phyloP scores from a whole-genome alignment of 306 rosid species.

The Vicia faba region DNA sequence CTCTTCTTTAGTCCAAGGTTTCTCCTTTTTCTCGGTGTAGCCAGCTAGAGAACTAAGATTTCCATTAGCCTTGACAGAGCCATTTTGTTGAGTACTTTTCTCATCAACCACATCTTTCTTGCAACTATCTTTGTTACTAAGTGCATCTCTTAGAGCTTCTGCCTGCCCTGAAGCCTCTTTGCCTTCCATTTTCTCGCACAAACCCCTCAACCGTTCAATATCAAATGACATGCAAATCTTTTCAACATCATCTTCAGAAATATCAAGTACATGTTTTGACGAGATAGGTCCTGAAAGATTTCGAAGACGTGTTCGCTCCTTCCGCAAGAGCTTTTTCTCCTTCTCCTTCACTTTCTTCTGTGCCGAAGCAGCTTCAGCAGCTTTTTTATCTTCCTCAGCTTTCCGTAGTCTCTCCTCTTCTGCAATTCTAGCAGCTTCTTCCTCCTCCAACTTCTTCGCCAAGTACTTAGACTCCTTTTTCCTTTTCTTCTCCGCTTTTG shows the following conservation, averaged over 20 bases:
- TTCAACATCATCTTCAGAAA: constrained; percentile 76
- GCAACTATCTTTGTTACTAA: constrained; percentile 40
- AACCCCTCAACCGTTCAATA: constrained; percentile 61
- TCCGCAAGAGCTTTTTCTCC: constrained; percentile 94
- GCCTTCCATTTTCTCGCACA: constrained; percentile 77
- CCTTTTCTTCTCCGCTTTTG: constrained; percentile 86
- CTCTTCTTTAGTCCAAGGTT: constrained; percentile 93
- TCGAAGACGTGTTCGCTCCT: constrained; percentile 85
- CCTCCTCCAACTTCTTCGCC: constrained; percentile 88
- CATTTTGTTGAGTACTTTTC: constrained; percentile 55
- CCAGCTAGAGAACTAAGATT: constrained; percentile 33
- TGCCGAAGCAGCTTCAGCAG: constrained; percentile 82
- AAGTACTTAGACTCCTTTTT: constrained; percentile 82
- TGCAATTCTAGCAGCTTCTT: constrained; percentile 82
- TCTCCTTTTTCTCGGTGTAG: constrained; percentile 82
- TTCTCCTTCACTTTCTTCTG: constrained; percentile 86
- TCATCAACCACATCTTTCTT: constrained; percentile 46
- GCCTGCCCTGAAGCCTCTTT: constrained; percentile 58
- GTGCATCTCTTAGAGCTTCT: constrained; percentile 58
- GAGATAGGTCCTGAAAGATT: constrained; percentile 63
- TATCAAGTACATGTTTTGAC: constrained; percentile 51
- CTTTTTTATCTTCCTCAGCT: constrained; percentile 78
- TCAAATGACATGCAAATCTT: constrained; percentile 70
- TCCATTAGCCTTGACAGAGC: constrained; percentile 61
- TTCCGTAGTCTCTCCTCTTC: constrained; percentile 74